Conservation (phyloP, 495 filamentous ascomycete genomes). For the Daldinia loculata region DNA sequence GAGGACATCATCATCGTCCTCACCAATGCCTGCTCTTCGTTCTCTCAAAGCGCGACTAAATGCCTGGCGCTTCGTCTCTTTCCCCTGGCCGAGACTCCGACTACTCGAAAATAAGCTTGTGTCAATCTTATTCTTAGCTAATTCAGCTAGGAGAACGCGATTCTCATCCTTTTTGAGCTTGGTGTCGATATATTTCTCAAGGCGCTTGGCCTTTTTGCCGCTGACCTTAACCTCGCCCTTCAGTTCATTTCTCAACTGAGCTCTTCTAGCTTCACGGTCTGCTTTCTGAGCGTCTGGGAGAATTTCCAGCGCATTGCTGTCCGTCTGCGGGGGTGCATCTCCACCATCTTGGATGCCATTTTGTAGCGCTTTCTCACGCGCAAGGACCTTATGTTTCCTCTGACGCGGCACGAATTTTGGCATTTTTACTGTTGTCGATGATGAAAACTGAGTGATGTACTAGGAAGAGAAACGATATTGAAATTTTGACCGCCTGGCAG, state of each 20-base stretch:
- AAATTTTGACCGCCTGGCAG: slow-evolving; percentile 62
- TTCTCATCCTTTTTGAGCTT: slow-evolving; percentile 97
- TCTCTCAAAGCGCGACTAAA: slow-evolving; percentile 67
- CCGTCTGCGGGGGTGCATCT: slow-evolving; percentile 46
- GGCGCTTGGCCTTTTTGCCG: slow-evolving; percentile 89
- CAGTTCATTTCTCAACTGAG: slow-evolving; percentile 63
- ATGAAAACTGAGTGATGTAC: slow-evolving; percentile 11
- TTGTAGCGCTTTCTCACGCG: slow-evolving; percentile 61
- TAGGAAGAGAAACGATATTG: slow-evolving; percentile 23
- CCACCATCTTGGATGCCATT: slow-evolving; percentile 45
- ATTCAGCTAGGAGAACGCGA: slow-evolving; percentile 79
- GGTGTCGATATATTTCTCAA: slow-evolving; percentile 97
- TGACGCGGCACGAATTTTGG: slow-evolving; percentile 79
- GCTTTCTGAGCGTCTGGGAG: slow-evolving; percentile 67
- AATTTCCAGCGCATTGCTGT: slow-evolving; percentile 78
- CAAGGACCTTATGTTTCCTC: slow-evolving; percentile 77
- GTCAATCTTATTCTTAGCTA: slow-evolving; percentile 80
- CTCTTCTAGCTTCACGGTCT: slow-evolving; percentile 73
- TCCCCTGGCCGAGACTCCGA: slow-evolving; percentile 72
- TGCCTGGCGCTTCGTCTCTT: slow-evolving; percentile 72
- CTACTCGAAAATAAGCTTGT: slow-evolving; percentile 80
- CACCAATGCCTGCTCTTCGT: slow-evolving; percentile 63
- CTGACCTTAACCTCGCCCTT: slow-evolving; percentile 80
- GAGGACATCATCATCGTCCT: slow-evolving; percentile 48
- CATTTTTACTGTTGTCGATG: slow-evolving; percentile 59